These are phyloP conservation scores for Tephrocybe sp. DNA, from an alignment of 768 basidiomycete species.

Conservation along the genomic window DNA sequence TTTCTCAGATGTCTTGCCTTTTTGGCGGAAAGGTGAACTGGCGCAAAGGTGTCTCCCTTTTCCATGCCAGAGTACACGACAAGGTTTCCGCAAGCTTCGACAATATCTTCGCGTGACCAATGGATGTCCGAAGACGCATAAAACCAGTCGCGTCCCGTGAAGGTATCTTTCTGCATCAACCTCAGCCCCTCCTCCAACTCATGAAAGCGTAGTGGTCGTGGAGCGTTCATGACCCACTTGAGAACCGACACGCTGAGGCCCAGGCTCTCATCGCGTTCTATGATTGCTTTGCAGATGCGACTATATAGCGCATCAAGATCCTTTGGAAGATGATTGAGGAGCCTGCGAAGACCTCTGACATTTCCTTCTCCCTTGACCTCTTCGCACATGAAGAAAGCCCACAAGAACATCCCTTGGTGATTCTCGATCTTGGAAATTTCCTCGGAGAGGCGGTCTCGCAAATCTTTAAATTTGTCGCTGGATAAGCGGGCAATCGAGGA, in stretches of 20 bases:
- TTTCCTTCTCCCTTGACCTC: slow-evolving; percentile 8
- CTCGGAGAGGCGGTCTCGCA: neutral
- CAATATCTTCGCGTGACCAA: slow-evolving; percentile 11
- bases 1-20: too few relatives aligned
- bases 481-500: neutral
- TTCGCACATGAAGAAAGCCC: slow-evolving; percentile 9
- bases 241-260: slow-evolving; percentile 5
- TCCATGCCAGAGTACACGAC: slow-evolving; percentile 1
- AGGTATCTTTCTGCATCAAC: neutral
- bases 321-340: slow-evolving; percentile 4
- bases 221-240: slow-evolving; percentile 5
- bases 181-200: slow-evolving; percentile 8
- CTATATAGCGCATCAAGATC: slow-evolving; percentile 9
- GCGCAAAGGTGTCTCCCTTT: slow-evolving; percentile 1
- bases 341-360: neutral
- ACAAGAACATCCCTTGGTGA: slow-evolving; percentile 13
- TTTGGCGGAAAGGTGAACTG: slow-evolving; percentile 4
- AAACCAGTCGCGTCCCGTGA: neutral
- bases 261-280: neutral
- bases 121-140: slow-evolving; percentile 2
- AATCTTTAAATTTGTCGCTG: neutral
- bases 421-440: slow-evolving; percentile 1
- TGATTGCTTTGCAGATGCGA: slow-evolving; percentile 5
- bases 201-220: neutral
- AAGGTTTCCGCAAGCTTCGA: slow-evolving; percentile 10